Conservation (phyloP, 768 basidiomycete species). For the Suillus alpinus region DNA sequence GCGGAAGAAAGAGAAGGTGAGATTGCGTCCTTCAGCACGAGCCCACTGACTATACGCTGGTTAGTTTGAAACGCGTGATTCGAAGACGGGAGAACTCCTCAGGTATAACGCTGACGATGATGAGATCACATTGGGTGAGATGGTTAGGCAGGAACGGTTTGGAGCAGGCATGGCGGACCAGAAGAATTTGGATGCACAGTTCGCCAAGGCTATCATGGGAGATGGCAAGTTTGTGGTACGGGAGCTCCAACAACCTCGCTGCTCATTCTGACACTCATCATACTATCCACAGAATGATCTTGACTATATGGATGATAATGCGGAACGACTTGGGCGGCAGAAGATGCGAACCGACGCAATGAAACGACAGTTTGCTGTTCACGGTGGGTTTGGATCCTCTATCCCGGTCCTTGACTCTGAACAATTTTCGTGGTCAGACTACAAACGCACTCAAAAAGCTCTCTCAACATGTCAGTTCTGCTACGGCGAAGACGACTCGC, state of each 20-base stretch:
- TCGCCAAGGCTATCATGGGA: slow-evolving; percentile 82
- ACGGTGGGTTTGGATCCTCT: slow-evolving; percentile 51
- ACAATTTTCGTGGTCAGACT: slow-evolving; percentile 56
- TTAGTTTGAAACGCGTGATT: slow-evolving; percentile 86
- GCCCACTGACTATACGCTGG: neutral
- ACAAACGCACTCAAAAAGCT: slow-evolving; percentile 90
- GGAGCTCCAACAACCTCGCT: neutral
- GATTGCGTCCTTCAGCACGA: slow-evolving; percentile 1
- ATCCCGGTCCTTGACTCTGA: slow-evolving; percentile 1
- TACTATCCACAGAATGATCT: slow-evolving; percentile 60
- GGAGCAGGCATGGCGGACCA: slow-evolving; percentile 87
- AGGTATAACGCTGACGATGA: slow-evolving; percentile 93
- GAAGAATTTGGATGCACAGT: slow-evolving; percentile 87
- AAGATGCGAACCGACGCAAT: slow-evolving; percentile 97
- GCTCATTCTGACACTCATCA: neutral
- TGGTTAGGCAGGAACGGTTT: slow-evolving; percentile 91
- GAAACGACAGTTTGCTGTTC: slow-evolving; percentile 95
- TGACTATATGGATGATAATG: slow-evolving; percentile 97
- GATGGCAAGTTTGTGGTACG: slow-evolving; percentile 85
- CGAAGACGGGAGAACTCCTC: slow-evolving; percentile 85
- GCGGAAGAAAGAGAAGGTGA: slow-evolving; percentile 73
- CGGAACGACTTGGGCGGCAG: slow-evolving; percentile 84
- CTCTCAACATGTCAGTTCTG: slow-evolving; percentile 85
- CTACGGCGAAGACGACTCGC: slow-evolving; percentile 88
- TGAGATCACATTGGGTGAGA: slow-evolving; percentile 78